phyloP scores from a whole-genome alignment of 352 stramenopile species.

The Phytophthora nicotianae region DNA sequence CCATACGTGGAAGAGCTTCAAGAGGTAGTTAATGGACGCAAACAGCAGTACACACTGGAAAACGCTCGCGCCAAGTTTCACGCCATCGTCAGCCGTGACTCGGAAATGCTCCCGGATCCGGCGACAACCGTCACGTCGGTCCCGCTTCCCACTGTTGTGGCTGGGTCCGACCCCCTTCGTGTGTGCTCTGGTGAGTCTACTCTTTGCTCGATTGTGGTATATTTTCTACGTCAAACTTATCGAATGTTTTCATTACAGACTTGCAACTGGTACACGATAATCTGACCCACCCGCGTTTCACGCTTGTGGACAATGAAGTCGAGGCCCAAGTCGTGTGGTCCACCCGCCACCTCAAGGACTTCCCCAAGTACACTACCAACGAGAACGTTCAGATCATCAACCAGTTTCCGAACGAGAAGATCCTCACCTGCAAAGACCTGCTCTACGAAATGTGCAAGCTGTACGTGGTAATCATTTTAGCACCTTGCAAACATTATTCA shows the following conservation, averaged over 20 bases:
- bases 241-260: slow-evolving; percentile 27
- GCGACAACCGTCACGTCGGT: slow-evolving; percentile 29
- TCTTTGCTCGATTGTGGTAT: not conserved
- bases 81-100: slow-evolving; percentile 45
- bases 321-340: slow-evolving; percentile 58
- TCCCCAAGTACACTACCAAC: slow-evolving; percentile 47
- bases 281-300: slow-evolving; percentile 46
- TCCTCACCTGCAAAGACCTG: slow-evolving; percentile 65
- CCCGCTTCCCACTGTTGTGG: slow-evolving; percentile 33
- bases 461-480: slow-evolving; percentile 25
- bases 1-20: slow-evolving; percentile 40
- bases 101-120: slow-evolving; percentile 39
- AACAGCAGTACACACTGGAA: slow-evolving; percentile 43
- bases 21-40: slow-evolving; percentile 29
- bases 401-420: slow-evolving; percentile 67
- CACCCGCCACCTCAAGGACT: slow-evolving; percentile 63
- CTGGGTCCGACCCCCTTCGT: slow-evolving; percentile 30
- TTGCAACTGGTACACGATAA: slow-evolving; percentile 46
- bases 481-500: not conserved
- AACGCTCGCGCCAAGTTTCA: slow-evolving; percentile 40
- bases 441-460: slow-evolving; percentile 68
- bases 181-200: slow-evolving; percentile 40
- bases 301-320: slow-evolving; percentile 44
- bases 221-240: not conserved
- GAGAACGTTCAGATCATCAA: slow-evolving; percentile 59